phyloP scores from a whole-genome alignment of 495 filamentous ascomycete species.

The Umbilicaria muhlenbergii region DNA sequence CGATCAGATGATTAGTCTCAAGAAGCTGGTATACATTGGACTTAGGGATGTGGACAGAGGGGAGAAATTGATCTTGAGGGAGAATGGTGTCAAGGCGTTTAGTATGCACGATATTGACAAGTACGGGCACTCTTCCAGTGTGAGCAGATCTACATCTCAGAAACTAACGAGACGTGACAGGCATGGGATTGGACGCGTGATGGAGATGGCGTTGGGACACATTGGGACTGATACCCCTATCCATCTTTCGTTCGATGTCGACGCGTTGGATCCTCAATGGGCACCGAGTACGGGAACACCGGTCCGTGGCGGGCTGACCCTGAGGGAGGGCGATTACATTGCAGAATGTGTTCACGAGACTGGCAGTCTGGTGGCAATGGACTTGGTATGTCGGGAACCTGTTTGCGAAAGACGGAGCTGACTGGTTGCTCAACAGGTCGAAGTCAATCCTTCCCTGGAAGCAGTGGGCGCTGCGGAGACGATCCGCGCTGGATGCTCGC shows the following conservation, averaged over 20 bases:
- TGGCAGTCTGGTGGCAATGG: constrained; percentile 78
- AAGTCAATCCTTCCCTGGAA: constrained; percentile 87
- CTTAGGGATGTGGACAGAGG: constrained; percentile 80
- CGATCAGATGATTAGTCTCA: constrained; percentile 46
- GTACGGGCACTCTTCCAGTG: constrained; percentile 21
- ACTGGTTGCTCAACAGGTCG: constrained; percentile 27
- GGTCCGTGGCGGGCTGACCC: constrained; percentile 84
- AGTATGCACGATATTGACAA: constrained; percentile 97
- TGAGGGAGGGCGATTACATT: constrained; percentile 95
- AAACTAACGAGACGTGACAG: constrained; percentile 20
- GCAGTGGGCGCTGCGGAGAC: constrained; percentile 69
- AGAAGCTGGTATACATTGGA: constrained; percentile 94
- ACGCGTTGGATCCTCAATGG: constrained; percentile 90
- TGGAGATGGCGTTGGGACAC: constrained; percentile 93
- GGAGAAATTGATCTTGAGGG: constrained; percentile 79
- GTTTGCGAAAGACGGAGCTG: background rate
- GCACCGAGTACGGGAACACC: constrained; percentile 93
- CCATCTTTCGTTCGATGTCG: constrained; percentile 93
- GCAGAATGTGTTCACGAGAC: constrained; percentile 92
- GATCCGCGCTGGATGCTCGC: constrained; percentile 72
- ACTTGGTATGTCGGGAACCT: constrained; percentile 41
- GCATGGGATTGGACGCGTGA: constrained; percentile 85
- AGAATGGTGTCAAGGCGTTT: constrained; percentile 87
- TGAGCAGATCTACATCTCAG: constrained; percentile 3
- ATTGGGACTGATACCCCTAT: constrained; percentile 90